Percentiles rank a stretch among this genome's conserved stretches.
phyloP scores from a whole-genome alignment of 768 basidiomycete species.

The Tulasnella calospora region DNA sequence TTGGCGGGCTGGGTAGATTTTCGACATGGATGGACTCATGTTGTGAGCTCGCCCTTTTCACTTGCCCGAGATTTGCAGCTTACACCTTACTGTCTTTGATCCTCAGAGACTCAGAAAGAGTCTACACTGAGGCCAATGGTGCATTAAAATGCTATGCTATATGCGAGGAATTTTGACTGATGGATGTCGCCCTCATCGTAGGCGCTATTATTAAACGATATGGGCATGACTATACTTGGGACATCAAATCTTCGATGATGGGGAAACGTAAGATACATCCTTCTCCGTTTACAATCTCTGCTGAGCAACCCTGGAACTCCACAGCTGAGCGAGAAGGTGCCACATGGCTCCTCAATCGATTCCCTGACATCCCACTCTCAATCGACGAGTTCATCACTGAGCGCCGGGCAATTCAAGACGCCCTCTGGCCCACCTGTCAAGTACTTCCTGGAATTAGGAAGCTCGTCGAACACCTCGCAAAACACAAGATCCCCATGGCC shows the following conservation, averaged over 20 bases:
- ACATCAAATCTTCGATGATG: conserved; percentile 85
- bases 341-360: conserved; percentile 64
- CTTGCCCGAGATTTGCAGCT: no score
- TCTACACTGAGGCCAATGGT: conserved; percentile 80
- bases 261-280: conserved; percentile 57
- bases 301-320: no score
- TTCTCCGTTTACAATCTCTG: no score
- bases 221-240: conserved; percentile 79
- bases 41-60: background rate
- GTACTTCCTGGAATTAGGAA: conserved; percentile 68
- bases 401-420: conserved; percentile 55
- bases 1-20: background rate
- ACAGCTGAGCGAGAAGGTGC: conserved; percentile 62
- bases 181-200: conserved; percentile 33
- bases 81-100: background rate
- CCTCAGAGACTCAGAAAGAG: conserved; percentile 56
- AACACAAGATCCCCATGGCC: conserved; percentile 67
- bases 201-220: conserved; percentile 68
- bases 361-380: conserved; percentile 65
- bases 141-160: conserved; percentile 30
- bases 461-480: conserved; percentile 63
- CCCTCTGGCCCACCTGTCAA: conserved; percentile 61
- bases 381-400: conserved; percentile 55
- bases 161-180: conserved; percentile 21
- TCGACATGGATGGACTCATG: conserved; percentile 57